Evolutionary conservation across 345 rosid species (phyloP), one percentile per base, ranked within the genome.

Genomic region (Hypericum perforatum): DNA sequence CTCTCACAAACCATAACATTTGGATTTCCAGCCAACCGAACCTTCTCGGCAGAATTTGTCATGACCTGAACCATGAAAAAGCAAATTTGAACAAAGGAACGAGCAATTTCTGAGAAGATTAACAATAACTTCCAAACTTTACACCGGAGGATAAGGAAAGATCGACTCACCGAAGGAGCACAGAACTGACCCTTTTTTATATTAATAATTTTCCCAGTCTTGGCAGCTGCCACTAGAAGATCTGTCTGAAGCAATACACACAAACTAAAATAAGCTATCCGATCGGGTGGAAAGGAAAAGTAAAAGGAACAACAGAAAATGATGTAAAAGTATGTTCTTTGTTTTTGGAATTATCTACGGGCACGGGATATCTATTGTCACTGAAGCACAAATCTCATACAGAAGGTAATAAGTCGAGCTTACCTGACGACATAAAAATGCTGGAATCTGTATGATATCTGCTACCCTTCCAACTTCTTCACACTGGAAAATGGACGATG

Each of bases 1-100:
- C 98, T 79, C 66, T 91, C 95, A 37, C 98, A 87, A 53, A 91
- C 94, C 98, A 91, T 91, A 56, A 91, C 94, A 69, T 91, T 78
- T 45, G 88, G 78, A 73, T 92, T 92, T 66, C 98, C 98, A 51
- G 98, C 95, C 65, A 83, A 63, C 68, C 84, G 78, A 63, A 92
- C 69, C 78, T 92, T 92, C 82, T 88, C 88, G 0, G 83, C 89
- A 45, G 96, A 92, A 70, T 88, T 83, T 51, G 41, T 67, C 96
- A 92, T 88, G 57, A 92, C 96, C 96, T 92, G 72, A 57, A 75
- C 32, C 32, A 22, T 22, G 4, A 22, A 39, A 67, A 58, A 53
- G 47, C 54, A 15, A 55, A 52, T 69, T 45, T 52, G 43, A 41
- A 59, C 52, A 14, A 41, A 44, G 46, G 29, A 45, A 37, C 16